Evolutionary conservation across 1,139 yeast species (phyloP).

Genomic region (Zygoascus hellenicus): DNA sequence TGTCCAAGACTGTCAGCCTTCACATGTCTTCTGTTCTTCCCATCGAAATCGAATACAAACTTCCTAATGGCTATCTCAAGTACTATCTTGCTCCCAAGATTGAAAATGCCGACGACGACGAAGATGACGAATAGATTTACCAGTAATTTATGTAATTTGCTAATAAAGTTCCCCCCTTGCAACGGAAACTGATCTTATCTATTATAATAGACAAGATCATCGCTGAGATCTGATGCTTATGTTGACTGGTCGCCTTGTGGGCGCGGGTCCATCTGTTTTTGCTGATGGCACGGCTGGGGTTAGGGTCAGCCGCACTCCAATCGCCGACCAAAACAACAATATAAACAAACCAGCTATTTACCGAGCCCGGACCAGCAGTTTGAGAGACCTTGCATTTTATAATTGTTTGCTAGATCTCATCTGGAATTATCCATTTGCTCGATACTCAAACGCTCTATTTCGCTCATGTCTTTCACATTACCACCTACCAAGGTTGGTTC

Average conservation of each 20-base stretch:
- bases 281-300: too few relatives aligned
- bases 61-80: conserved; percentile 89
- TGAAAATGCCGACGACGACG: conserved; percentile 54
- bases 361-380: too few relatives aligned
- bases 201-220: too few relatives aligned
- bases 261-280: too few relatives aligned
- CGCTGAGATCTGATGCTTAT: too few relatives aligned
- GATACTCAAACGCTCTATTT: neutral
- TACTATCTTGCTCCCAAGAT: conserved; percentile 97
- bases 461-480: conserved; percentile 8
- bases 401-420: neutral
- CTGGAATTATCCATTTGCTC: neutral
- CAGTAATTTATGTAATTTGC: neutral
- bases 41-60: conserved; percentile 85
- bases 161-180: too few relatives aligned
- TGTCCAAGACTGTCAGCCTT: conserved; percentile 71
- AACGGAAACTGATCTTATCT: too few relatives aligned
- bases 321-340: too few relatives aligned
- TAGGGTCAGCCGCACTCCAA: too few relatives aligned
- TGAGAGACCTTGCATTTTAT: neutral
- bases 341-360: too few relatives aligned
- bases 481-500: conserved; percentile 32
- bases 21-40: conserved; percentile 91
- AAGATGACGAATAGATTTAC: conserved; percentile 3
- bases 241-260: too few relatives aligned